A percentile compares a stretch with the other conserved stretches of the same genome.
Evolutionary conservation across 169 alveolate genomes (phyloP).

Genomic region (Cryptosporidium tyzzeri): DNA sequence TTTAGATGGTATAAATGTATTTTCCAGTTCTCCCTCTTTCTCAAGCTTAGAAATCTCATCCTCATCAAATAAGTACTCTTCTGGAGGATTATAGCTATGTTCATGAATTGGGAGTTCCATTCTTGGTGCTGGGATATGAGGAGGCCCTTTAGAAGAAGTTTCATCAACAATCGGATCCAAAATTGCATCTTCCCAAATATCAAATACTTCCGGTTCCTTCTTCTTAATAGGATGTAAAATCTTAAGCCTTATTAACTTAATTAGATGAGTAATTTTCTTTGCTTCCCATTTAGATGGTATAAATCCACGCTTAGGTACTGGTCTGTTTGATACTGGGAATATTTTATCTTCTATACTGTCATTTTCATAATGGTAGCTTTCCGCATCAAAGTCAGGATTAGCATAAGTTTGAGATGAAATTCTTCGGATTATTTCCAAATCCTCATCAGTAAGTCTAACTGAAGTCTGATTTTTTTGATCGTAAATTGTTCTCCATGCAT

Average conservation of each 20-base stretch:
- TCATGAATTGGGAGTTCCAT: constrained; percentile 92
- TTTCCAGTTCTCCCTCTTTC: constrained; percentile 29
- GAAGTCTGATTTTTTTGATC: constrained; percentile 91
- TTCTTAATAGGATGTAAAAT: constrained; percentile 48
- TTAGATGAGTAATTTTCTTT: constrained; percentile 85
- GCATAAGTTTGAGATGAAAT: constrained; percentile 84
- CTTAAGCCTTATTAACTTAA: constrained; percentile 80
- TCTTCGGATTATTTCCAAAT: constrained; percentile 85
- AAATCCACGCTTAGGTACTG: constrained; percentile 89
- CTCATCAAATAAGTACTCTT: constrained; percentile 89
- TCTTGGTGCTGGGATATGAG: constrained; percentile 93
- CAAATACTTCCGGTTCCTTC: constrained; percentile 81
- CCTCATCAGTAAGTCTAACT: constrained; percentile 89
- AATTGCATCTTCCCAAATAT: constrained; percentile 85
- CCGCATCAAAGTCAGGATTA: constrained; percentile 82
- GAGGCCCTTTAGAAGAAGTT: constrained; percentile 80
- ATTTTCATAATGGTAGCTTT: constrained; percentile 80
- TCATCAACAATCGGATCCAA: constrained; percentile 42
- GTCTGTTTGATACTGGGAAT: constrained; percentile 85
- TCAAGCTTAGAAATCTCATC: constrained; percentile 75
- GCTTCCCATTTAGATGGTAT: constrained; percentile 91
- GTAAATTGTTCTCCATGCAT: constrained; percentile 92
- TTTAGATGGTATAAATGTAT: constrained; percentile 86
- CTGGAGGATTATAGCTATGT: constrained; percentile 95
- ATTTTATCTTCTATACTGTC: constrained; percentile 82